These are phyloP conservation scores for Naganishia cerealis DNA, from an alignment of 1,284 basidiomycete species.

Conservation along the genomic window DNA sequence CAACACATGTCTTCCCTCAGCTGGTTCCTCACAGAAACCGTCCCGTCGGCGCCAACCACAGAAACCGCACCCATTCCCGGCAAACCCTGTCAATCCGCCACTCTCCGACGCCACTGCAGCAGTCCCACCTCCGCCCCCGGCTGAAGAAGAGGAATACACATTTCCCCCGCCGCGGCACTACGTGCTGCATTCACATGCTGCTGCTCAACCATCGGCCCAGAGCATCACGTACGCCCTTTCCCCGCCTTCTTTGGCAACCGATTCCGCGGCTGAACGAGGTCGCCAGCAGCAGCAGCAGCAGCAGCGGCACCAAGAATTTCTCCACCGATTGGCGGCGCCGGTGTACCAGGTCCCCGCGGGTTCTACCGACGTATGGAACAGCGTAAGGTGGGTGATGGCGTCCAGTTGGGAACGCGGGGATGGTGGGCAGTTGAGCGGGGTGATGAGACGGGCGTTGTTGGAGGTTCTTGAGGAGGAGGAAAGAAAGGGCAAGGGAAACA, in stretches of 20 bases:
- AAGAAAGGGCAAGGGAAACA: constrained; percentile 7
- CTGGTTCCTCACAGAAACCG: not conserved
- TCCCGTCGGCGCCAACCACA: not conserved
- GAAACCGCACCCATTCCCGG: constrained; percentile 4
- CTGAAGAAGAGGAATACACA: not conserved
- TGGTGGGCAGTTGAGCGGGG: constrained; percentile 2
- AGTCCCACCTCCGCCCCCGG: not conserved
- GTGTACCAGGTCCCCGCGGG: constrained; percentile 12
- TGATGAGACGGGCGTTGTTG: constrained; percentile 5
- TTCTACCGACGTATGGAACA: constrained; percentile 19
- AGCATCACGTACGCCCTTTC: constrained; percentile 14
- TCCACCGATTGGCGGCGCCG: constrained; percentile 11
- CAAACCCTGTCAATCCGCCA: constrained; percentile 1
- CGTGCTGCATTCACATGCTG: constrained; percentile 11
- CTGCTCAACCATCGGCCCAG: constrained; percentile 4
- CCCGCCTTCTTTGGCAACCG: not conserved
- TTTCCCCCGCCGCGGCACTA: constrained; percentile 11
- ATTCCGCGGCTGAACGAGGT: not conserved
- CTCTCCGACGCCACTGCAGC: not conserved
- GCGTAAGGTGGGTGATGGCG: constrained; percentile 4
- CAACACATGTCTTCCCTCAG: constrained; percentile 1
- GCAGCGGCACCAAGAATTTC: constrained; percentile 6
- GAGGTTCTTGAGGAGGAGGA: constrained; percentile 7
- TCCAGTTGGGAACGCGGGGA: constrained; percentile 14
- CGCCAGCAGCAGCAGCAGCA: constrained; percentile 6